Evolutionary conservation across 1,139 yeast genomes (phyloP).

Genomic region (Suhomyces bribrorum): DNA sequence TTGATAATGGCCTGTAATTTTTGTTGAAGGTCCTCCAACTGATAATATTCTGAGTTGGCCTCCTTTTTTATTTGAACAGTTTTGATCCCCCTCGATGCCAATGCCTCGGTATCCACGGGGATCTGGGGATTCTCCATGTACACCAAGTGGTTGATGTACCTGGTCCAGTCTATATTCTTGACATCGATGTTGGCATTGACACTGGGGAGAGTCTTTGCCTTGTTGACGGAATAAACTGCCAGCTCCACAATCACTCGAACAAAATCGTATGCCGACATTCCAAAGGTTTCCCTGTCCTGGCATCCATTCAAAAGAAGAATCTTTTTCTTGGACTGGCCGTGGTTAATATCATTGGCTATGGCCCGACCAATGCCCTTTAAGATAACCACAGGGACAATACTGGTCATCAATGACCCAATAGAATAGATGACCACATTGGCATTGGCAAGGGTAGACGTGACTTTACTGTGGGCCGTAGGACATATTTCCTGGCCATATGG

Average conservation of each 20-base stretch:
- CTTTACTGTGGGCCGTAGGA: constrained; percentile 73
- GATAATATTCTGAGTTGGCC: constrained; percentile 32
- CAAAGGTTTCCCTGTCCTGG: constrained; percentile 74
- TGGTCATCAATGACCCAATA: constrained; percentile 87
- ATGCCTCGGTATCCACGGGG: constrained; percentile 40
- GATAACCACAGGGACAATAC: constrained; percentile 75
- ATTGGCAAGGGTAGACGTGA: constrained; percentile 49
- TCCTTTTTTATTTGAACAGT: constrained; percentile 47
- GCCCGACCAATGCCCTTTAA: constrained; percentile 73
- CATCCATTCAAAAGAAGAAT: constrained; percentile 69
- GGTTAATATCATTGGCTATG: constrained; percentile 35
- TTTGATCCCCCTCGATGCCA: constrained; percentile 43
- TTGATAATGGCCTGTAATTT: constrained; percentile 22
- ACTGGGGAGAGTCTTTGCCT: constrained; percentile 11
- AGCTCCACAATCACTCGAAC: constrained; percentile 54
- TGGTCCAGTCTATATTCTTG: constrained; percentile 30
- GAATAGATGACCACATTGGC: constrained; percentile 69
- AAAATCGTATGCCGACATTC: constrained; percentile 62
- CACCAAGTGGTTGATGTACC: constrained; percentile 58
- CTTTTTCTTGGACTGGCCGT: constrained; percentile 37
- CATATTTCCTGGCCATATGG: constrained; percentile 88
- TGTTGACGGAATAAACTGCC: constrained; percentile 42
- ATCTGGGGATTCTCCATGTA: constrained; percentile 52
- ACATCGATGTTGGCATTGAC: constrained; percentile 12
- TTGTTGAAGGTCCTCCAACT: constrained; percentile 38